phyloP scores from a whole-genome alignment of 768 basidiomycete genomes.

The Clitopilus hobsonii region DNA sequence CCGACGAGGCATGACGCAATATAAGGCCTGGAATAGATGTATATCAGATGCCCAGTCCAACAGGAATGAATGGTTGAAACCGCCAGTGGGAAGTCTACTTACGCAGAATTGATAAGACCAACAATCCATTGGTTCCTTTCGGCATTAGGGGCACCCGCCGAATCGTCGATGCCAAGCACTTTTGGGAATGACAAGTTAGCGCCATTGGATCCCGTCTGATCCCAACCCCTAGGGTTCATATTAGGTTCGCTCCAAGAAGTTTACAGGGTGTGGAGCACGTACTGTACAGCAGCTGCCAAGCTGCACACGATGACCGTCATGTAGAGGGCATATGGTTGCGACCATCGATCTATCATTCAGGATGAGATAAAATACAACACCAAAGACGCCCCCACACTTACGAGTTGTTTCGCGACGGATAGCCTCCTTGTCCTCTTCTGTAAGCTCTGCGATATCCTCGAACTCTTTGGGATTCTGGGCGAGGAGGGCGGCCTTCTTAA shows the following conservation, averaged over 20 bases:
- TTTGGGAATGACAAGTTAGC: slow-evolving; percentile 58
- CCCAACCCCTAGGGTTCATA: slow-evolving; percentile 41
- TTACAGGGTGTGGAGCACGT: slow-evolving; percentile 14
- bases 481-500: slow-evolving; percentile 72
- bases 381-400: slow-evolving; percentile 15
- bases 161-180: slow-evolving; percentile 38
- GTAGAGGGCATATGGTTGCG: slow-evolving; percentile 37
- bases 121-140: slow-evolving; percentile 64
- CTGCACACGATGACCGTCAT: slow-evolving; percentile 51
- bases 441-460: slow-evolving; percentile 31
- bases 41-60: too few species aligned
- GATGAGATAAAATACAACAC: too few species aligned
- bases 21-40: slow-evolving; percentile 30
- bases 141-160: slow-evolving; percentile 23
- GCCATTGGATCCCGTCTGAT: slow-evolving; percentile 61
- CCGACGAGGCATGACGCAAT: slow-evolving; percentile 39
- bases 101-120: slow-evolving; percentile 69
- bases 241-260: neutral
- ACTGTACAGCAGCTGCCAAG: slow-evolving; percentile 80
- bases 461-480: slow-evolving; percentile 62
- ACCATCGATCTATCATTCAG: slow-evolving; percentile 37
- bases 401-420: slow-evolving; percentile 44
- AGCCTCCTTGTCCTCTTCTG: slow-evolving; percentile 29
- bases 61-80: too few species aligned
- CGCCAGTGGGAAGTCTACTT: neutral